Evolutionary conservation across 768 basidiomycete genomes (phyloP).

Genomic region (Collybia sordida): DNA sequence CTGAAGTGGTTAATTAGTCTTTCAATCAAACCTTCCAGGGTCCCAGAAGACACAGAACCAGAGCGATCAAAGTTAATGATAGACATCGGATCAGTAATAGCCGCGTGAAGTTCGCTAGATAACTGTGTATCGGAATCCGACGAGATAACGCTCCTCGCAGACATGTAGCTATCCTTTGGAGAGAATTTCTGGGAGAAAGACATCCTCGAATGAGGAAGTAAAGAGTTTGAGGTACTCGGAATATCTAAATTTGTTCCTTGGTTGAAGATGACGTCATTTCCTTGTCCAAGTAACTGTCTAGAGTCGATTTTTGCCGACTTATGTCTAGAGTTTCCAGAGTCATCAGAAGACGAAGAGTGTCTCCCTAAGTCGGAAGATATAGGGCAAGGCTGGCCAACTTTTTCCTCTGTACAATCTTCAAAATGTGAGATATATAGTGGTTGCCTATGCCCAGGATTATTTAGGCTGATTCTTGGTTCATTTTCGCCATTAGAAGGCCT

Average conservation of each 20-base stretch:
- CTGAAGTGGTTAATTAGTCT: conserved; percentile 34
- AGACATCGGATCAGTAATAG: conserved; percentile 20
- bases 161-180: not conserved
- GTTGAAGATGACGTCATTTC: not conserved
- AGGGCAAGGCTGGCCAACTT: not conserved
- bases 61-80: conserved; percentile 23
- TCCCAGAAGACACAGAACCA: conserved; percentile 37
- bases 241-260: too few species aligned
- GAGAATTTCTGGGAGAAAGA: not conserved
- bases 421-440: not conserved
- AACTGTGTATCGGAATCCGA: conserved; percentile 15
- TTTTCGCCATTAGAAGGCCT: conserved; percentile 17
- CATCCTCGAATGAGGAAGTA: conserved; percentile 3
- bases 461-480: conserved; percentile 5
- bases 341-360: too few species aligned
- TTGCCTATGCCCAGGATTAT: not conserved
- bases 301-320: not conserved
- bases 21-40: conserved; percentile 41
- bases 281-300: not conserved
- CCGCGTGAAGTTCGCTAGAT: conserved; percentile 17
- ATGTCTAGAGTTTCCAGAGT: too few species aligned
- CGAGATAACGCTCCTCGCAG: not conserved
- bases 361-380: not conserved
- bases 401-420: not conserved
- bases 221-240: conserved; percentile 2